phyloP scores from a whole-genome alignment of 768 basidiomycete species.

The Suillus occidentalis region DNA sequence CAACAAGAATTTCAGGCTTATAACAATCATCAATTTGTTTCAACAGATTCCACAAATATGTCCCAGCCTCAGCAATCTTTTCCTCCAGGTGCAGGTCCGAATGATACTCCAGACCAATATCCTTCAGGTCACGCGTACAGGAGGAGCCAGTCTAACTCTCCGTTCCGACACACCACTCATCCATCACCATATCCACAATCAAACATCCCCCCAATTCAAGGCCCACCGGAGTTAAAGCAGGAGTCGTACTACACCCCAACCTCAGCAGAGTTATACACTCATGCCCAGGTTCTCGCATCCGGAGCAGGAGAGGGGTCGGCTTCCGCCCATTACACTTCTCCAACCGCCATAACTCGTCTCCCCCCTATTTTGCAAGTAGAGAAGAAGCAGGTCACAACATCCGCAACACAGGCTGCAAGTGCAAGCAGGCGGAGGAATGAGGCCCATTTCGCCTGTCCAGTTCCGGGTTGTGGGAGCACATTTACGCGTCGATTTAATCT shows the following conservation, averaged over 20 bases:
- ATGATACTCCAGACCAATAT: conserved; percentile 33
- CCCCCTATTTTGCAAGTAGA: conserved; percentile 89
- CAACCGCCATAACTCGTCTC: conserved; percentile 47
- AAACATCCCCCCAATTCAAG: conserved; percentile 27
- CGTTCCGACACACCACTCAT: conserved; percentile 40
- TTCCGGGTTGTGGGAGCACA: conserved; percentile 95
- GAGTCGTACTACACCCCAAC: conserved; percentile 51
- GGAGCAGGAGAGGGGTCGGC: conserved; percentile 22
- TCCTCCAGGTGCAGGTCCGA: conserved; percentile 35
- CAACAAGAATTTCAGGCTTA: conserved; percentile 27
- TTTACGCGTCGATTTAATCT: conserved; percentile 93
- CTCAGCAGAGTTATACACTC: conserved; percentile 56
- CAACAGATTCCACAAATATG: conserved; percentile 32
- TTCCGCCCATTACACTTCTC: conserved; percentile 31
- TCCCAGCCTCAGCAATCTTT: conserved; percentile 39
- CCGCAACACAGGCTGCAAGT: conserved; percentile 89
- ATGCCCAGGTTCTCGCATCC: conserved; percentile 40
- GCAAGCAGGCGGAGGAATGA: conserved; percentile 87
- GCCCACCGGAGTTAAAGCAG: conserved; percentile 37
- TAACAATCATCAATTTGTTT: conserved; percentile 28
- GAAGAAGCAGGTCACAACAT: conserved; percentile 93
- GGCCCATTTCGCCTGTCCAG: conserved; percentile 90
- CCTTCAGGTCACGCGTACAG: conserved; percentile 34
- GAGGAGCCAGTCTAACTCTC: conserved; percentile 32
- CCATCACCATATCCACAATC: conserved; percentile 38